phyloP scores from a whole-genome alignment of 1,284 basidiomycete genomes.

The Schizopora paradoxa region DNA sequence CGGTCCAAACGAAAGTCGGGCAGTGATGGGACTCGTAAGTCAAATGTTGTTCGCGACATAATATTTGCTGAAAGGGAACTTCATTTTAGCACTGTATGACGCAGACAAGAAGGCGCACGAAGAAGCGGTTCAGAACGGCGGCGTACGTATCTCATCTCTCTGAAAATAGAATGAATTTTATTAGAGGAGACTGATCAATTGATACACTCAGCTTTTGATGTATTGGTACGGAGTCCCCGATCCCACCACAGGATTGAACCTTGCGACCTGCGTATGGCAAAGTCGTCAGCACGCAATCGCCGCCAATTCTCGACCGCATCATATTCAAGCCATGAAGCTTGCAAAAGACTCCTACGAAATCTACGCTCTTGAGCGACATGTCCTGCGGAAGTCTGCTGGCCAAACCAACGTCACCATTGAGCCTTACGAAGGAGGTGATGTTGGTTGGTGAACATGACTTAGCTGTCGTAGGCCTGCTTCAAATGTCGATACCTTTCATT shows the following conservation, averaged over 20 bases:
- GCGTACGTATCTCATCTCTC: conserved; percentile 38
- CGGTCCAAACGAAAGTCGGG: conserved; percentile 70
- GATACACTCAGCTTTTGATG: conserved; percentile 51
- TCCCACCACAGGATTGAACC: conserved; percentile 68
- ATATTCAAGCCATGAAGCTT: conserved; percentile 77
- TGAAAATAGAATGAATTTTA: neutral
- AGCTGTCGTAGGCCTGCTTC: neutral
- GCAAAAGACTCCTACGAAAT: conserved; percentile 74
- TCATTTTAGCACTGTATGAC: conserved; percentile 73
- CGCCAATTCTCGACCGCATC: conserved; percentile 75
- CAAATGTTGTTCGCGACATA: too few relatives aligned
- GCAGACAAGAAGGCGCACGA: conserved; percentile 85
- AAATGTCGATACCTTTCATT: conserved; percentile 2
- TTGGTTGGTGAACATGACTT: conserved; percentile 53
- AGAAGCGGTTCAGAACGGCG: conserved; percentile 83
- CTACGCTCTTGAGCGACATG: conserved; percentile 74
- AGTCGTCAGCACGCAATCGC: conserved; percentile 75
- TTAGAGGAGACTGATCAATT: conserved; percentile 11
- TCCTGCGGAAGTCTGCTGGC: conserved; percentile 61
- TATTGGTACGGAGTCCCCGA: conserved; percentile 93
- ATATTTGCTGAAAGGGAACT: too few relatives aligned
- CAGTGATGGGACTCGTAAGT: conserved; percentile 63
- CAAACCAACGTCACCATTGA: conserved; percentile 49
- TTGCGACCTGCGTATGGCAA: conserved; percentile 96
- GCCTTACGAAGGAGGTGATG: conserved; percentile 59